Conservation (phyloP, 2,329 filamentous ascomycete species). For the Hypocreales sp. region DNA sequence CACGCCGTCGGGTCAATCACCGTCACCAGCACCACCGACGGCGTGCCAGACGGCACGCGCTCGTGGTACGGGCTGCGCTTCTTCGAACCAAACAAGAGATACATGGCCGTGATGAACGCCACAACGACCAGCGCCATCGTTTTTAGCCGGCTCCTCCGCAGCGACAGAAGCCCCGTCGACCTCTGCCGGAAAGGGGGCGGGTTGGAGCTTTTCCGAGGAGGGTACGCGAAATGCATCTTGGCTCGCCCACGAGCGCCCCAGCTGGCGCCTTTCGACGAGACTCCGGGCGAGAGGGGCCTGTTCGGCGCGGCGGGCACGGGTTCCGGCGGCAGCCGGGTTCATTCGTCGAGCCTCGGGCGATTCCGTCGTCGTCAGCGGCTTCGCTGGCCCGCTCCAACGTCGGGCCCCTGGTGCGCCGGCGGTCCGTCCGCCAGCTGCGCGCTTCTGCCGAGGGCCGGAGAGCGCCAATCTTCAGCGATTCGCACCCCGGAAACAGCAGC, state of each 20-base stretch:
- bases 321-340: not conserved
- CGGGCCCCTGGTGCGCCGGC: no score
- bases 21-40: slow-evolving; percentile 67
- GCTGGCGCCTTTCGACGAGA: no score
- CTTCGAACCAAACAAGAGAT: slow-evolving; percentile 32
- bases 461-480: no score
- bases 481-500: no score
- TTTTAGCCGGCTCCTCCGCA: slow-evolving; percentile 49
- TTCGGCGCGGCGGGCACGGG: slow-evolving; percentile 1
- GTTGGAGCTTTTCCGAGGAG: slow-evolving; percentile 68
- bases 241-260: slow-evolving; percentile 2
- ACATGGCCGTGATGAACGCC: slow-evolving; percentile 41
- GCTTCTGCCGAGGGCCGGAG: no score
- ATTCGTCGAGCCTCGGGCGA: slow-evolving; percentile 1
- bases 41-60: slow-evolving; percentile 33
- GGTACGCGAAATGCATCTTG: slow-evolving; percentile 80
- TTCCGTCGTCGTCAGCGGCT: no score
- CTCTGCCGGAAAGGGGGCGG: slow-evolving; percentile 55
- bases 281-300: not conserved
- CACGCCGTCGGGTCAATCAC: slow-evolving; percentile 55
- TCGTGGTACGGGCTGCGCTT: slow-evolving; percentile 15
- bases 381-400: no score
- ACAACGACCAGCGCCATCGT: slow-evolving; percentile 38
- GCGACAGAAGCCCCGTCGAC: slow-evolving; percentile 33
- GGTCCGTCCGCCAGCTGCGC: no score